These are phyloP conservation scores for Trifolium subterraneum DNA, from an alignment of 306 rosid genomes.

Conservation along the genomic window DNA sequence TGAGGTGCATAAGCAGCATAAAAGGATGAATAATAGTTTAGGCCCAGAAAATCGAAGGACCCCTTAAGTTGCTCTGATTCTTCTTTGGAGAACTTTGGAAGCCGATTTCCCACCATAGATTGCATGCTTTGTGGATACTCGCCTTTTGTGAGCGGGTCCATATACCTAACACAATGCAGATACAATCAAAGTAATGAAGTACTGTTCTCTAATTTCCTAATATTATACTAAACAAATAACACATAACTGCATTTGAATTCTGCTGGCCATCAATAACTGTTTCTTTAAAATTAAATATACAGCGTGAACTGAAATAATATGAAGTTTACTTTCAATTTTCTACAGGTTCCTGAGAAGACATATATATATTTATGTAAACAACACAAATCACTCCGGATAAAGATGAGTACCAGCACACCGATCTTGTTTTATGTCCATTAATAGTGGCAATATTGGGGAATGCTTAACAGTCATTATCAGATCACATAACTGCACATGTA, in stretches of 20 bases:
- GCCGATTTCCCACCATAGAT: constrained; percentile 45
- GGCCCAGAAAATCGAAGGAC: constrained; percentile 51
- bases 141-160: constrained; percentile 51
- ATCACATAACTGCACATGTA: constrained; percentile 12
- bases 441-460: neutral
- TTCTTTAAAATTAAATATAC: constrained; percentile 24
- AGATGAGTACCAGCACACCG: neutral
- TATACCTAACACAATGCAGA: constrained; percentile 40
- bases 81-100: constrained; percentile 44
- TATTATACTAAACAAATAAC: constrained; percentile 1
- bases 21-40: constrained; percentile 51
- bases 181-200: constrained; percentile 19
- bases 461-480: constrained; percentile 10
- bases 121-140: constrained; percentile 51
- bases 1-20: constrained; percentile 50
- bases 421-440: constrained; percentile 9
- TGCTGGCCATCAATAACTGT: neutral
- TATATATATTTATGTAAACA: neutral
- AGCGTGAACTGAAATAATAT: constrained; percentile 9
- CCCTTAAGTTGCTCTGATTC: constrained; percentile 45
- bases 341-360: constrained; percentile 5
- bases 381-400: constrained; percentile 9
- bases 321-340: constrained; percentile 10
- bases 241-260: constrained; percentile 19
- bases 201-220: constrained; percentile 10